Evolutionary conservation across 257 asterid species (phyloP), one percentile per base, ranked within the genome.

Genomic region (Solanum sejunctum): DNA sequence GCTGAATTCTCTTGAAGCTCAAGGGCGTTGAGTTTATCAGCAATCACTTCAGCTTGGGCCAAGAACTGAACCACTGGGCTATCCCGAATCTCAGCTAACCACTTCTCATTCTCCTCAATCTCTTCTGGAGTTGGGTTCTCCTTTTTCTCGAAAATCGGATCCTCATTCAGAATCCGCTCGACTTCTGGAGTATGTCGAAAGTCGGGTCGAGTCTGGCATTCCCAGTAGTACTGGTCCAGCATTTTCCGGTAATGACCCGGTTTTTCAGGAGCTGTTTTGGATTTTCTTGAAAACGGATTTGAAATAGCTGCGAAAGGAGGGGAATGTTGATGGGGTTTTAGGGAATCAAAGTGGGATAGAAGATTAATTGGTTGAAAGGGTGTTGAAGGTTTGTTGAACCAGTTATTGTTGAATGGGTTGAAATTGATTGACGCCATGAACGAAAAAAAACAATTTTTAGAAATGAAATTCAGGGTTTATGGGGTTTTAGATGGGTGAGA

Each of bases 201-300:
- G 80, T 97, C 98, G 12, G 98, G 99, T 73, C 86, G 83, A 84
- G 94, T 96, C 85, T 96, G 98, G 80, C 93, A 90, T 83, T 96
- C 99, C 98, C 98, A 95, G 85, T 88, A 89, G 92, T 85, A 95
- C 89, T 93, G 97, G 82, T 96, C 97, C 80, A 93, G 90, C 97
- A 93, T 91, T 85, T 86, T 84, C 12, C 85, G 80, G 87, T 93
- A 89, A 88, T 91, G 92, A 12, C 95, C 97, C 17, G 97, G 98
- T 73, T 89, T 84, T 6, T 67, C 85, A 4, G 91, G 89, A 3
- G 39, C 87, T 52, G 88, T 2, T 71, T 91, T 57, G 66, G 93
- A 86, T 28, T 93, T 93, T 66, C 83, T 87, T 47, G 95, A 63
- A 84, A 92, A 89, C 0, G 94, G 93, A 84, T 89, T 90, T 43